These are phyloP conservation scores for Acacia confusa DNA, from an alignment of 306 rosid genomes.

Conservation along the genomic window DNA sequence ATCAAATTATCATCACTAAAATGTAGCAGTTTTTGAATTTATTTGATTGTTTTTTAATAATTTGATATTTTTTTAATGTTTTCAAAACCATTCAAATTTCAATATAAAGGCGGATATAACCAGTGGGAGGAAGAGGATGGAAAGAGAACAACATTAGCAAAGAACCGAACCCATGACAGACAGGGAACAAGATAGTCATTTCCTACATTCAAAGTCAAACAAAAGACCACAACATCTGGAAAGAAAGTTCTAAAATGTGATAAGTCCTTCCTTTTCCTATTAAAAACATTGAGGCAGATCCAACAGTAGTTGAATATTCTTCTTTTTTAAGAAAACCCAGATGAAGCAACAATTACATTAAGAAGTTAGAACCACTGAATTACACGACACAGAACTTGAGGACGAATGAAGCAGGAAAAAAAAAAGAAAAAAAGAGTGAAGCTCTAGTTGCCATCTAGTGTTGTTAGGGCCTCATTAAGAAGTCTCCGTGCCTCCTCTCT, in stretches of 20 bases:
- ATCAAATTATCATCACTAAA: too few relatives aligned
- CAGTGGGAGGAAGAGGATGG: too few relatives aligned
- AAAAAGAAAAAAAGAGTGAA: not conserved
- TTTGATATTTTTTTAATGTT: too few relatives aligned
- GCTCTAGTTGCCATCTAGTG: constrained; percentile 57
- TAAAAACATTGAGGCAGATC: not conserved
- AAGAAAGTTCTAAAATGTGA: not conserved
- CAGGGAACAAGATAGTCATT: not conserved
- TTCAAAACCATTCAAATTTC: too few relatives aligned
- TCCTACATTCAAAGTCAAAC: not conserved
- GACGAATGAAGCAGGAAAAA: too few relatives aligned
- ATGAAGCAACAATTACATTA: not conserved
- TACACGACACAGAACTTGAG: not conserved
- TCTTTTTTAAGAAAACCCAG: not conserved
- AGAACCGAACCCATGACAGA: too few relatives aligned
- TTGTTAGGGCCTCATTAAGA: constrained; percentile 74
- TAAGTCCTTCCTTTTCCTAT: not conserved
- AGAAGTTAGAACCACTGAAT: not conserved
- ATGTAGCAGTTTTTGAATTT: too few relatives aligned
- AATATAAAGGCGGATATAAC: too few relatives aligned
- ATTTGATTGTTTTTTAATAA: too few relatives aligned
- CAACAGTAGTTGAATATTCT: not conserved
- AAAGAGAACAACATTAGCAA: too few relatives aligned
- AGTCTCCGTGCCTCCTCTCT: constrained; percentile 80
- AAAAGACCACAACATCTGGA: not conserved